These are phyloP conservation scores for Erythrophleum ivorense DNA, from an alignment of 331 rosid genomes.

Conservation along the genomic window DNA sequence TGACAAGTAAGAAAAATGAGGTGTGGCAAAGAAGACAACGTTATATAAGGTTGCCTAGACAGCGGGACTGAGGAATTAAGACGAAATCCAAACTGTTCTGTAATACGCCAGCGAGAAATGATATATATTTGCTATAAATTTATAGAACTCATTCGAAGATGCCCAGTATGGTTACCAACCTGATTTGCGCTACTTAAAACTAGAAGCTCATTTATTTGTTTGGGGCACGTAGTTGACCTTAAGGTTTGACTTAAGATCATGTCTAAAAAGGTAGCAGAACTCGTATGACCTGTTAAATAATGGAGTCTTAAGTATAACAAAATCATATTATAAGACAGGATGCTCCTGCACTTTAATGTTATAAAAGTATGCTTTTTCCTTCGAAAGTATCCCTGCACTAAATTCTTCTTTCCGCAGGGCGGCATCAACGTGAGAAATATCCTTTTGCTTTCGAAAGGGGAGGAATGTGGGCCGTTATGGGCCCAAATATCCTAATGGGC, in stretches of 20 bases:
- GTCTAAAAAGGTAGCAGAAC: background rate
- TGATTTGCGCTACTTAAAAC: background rate
- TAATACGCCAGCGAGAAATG: background rate
- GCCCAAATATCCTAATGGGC: slow-evolving; percentile 12
- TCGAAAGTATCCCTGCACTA: no score
- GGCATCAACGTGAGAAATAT: background rate
- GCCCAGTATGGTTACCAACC: background rate
- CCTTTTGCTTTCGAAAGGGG: background rate
- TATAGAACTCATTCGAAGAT: background rate
- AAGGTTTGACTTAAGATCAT: background rate
- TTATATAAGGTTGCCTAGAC: background rate
- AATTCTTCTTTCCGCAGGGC: background rate
- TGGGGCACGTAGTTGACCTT: background rate
- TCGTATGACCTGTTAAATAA: background rate
- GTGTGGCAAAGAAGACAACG: background rate
- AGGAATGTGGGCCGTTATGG: slow-evolving; percentile 12
- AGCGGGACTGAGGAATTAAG: background rate
- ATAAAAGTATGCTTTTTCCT: background rate
- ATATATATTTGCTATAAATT: background rate
- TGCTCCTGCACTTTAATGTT: background rate
- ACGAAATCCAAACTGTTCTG: background rate
- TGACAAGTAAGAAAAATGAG: background rate
- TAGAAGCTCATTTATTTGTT: background rate
- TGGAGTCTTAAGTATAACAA: background rate
- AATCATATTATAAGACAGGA: background rate